Evolutionary conservation across 768 basidiomycete species (phyloP).

Genomic region (Leccinum imitatum): DNA sequence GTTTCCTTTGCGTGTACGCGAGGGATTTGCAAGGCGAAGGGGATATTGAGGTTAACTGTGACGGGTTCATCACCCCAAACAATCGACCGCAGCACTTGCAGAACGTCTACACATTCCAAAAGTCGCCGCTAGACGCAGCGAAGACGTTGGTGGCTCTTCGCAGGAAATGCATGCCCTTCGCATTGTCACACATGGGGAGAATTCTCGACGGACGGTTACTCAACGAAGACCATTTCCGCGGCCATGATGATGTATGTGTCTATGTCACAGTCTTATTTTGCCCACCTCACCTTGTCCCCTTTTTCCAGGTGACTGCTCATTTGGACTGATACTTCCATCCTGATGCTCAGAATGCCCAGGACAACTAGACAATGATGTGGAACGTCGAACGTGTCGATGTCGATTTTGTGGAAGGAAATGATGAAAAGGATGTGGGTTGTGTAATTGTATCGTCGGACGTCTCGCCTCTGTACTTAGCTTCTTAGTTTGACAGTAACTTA

Average conservation of each 20-base stretch:
- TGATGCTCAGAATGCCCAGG: too few species aligned
- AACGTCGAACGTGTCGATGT: background rate
- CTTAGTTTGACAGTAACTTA: too few species aligned
- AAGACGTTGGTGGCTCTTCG: conserved; percentile 26
- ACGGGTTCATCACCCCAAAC: conserved; percentile 11
- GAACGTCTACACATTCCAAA: conserved; percentile 28
- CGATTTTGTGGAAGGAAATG: background rate
- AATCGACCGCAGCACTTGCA: background rate
- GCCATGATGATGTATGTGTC: background rate
- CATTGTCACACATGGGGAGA: conserved; percentile 42
- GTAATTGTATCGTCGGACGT: too few species aligned
- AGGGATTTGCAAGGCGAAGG: background rate
- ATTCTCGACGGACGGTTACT: conserved; percentile 33
- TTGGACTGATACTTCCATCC: background rate
- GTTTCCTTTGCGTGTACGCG: background rate
- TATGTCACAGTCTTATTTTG: background rate
- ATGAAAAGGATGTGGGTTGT: background rate
- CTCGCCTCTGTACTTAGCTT: too few species aligned
- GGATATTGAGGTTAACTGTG: background rate
- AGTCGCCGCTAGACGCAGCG: conserved; percentile 35
- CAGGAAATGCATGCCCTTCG: conserved; percentile 40
- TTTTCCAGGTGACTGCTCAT: background rate
- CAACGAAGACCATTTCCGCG: conserved; percentile 9
- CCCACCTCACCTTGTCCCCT: background rate
- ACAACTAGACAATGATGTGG: background rate